Evolutionary conservation across 129 eudicot species (phyloP).

Genomic region (Flaveria linearis): DNA sequence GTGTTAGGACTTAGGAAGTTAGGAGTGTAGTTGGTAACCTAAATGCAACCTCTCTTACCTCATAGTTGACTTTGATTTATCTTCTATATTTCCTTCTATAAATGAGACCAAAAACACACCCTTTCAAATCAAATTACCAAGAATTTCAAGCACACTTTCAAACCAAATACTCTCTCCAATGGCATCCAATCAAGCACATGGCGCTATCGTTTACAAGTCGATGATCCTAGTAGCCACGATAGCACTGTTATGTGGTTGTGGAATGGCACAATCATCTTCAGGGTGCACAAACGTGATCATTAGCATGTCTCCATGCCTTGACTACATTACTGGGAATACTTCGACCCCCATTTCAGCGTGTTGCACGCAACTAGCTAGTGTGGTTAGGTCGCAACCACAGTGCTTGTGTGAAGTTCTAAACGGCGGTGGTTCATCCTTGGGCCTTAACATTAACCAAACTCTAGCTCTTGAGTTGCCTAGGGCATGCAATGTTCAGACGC

Average conservation of each 20-base stretch:
- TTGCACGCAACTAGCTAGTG: conserved; percentile 61
- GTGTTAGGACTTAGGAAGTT: too few species aligned
- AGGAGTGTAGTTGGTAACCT: conserved; percentile 39
- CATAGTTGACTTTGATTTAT: conserved; percentile 21
- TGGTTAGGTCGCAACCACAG: conserved; percentile 59
- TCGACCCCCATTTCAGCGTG: conserved; percentile 55
- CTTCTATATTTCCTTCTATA: conserved; percentile 18
- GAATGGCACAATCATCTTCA: conserved; percentile 55
- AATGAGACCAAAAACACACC: conserved; percentile 19
- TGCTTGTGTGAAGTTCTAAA: conserved; percentile 64
- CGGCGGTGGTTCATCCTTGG: conserved; percentile 59
- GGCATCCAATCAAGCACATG: conserved; percentile 24
- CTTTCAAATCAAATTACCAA: conserved; percentile 10
- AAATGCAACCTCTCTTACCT: conserved; percentile 35
- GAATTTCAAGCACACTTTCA: conserved; percentile 7
- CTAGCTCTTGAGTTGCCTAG: conserved; percentile 65
- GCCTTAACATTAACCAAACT: conserved; percentile 66
- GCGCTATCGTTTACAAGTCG: conserved; percentile 6
- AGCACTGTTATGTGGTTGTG: conserved; percentile 43
- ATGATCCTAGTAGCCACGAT: conserved; percentile 32
- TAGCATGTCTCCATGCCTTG: conserved; percentile 77
- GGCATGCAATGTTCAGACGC: conserved; percentile 68
- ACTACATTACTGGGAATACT: conserved; percentile 60
- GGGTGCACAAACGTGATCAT: conserved; percentile 60
- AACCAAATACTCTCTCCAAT: conserved; percentile 23